These are phyloP conservation scores for Penicillium occitanis DNA, from an alignment of 2,329 filamentous ascomycete genomes.

Conservation along the genomic window DNA sequence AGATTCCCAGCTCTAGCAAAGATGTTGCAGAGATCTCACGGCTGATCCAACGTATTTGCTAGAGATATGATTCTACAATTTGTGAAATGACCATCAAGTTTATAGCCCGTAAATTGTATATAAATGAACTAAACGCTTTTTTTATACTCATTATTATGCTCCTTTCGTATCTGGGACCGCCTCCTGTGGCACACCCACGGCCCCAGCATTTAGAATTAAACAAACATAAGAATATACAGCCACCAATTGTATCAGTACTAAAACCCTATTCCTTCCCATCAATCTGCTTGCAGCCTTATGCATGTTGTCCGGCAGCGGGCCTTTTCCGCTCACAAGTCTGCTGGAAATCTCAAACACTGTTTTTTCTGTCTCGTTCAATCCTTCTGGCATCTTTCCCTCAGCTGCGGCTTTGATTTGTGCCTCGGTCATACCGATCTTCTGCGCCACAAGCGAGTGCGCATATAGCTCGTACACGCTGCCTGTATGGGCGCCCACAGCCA, in stretches of 20 bases:
- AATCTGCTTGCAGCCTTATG: background rate
- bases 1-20: background rate
- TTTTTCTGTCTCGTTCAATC: background rate
- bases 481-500: background rate
- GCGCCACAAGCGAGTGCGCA: background rate
- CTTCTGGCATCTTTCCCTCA: background rate
- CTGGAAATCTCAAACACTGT: background rate
- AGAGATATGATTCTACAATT: background rate
- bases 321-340: background rate
- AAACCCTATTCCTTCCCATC: background rate
- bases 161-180: background rate
- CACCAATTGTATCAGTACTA: background rate
- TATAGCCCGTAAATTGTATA: background rate
- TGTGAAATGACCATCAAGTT: background rate
- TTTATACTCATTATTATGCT: background rate
- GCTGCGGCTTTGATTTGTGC: background rate
- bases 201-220: background rate
- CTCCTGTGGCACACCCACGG: background rate
- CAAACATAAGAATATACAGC: background rate
- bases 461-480: background rate
- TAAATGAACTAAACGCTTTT: background rate
- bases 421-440: background rate
- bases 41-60: background rate
- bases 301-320: background rate
- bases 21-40: background rate